Evolutionary conservation across 306 rosid genomes (phyloP).

Genomic region (Senna tora): DNA sequence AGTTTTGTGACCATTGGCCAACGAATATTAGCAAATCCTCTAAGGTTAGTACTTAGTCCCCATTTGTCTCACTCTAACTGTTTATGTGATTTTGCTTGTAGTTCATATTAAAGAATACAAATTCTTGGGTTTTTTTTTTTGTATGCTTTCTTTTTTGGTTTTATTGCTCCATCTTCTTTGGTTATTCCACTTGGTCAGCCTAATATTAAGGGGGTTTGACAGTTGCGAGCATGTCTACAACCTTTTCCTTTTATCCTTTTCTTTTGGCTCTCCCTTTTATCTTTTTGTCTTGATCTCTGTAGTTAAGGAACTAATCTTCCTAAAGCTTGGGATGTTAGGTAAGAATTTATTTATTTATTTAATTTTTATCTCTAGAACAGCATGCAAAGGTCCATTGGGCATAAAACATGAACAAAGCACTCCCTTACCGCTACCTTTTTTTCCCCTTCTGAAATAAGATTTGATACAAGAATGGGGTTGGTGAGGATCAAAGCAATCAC

Average conservation of each 20-base stretch:
- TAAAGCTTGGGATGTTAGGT: background rate
- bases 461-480: background rate
- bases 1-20: constrained; percentile 98
- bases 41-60: constrained; percentile 64
- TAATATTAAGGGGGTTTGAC: background rate
- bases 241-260: background rate
- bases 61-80: too few species aligned
- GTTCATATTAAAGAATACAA: background rate
- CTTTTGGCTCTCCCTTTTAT: background rate
- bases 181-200: background rate
- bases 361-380: background rate
- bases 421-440: background rate
- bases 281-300: background rate
- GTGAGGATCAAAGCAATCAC: background rate
- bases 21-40: constrained; percentile 92
- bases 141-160: background rate
- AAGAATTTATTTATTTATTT: background rate
- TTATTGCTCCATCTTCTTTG: background rate
- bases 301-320: background rate
- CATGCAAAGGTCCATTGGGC: background rate
- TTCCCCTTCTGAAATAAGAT: background rate
- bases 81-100: background rate
- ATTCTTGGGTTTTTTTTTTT: background rate
- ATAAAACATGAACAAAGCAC: background rate
- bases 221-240: background rate